Base-by-base conservation (phyloP, 1,284 basidiomycete species). In the Chondrostereum purpureum region DNA sequence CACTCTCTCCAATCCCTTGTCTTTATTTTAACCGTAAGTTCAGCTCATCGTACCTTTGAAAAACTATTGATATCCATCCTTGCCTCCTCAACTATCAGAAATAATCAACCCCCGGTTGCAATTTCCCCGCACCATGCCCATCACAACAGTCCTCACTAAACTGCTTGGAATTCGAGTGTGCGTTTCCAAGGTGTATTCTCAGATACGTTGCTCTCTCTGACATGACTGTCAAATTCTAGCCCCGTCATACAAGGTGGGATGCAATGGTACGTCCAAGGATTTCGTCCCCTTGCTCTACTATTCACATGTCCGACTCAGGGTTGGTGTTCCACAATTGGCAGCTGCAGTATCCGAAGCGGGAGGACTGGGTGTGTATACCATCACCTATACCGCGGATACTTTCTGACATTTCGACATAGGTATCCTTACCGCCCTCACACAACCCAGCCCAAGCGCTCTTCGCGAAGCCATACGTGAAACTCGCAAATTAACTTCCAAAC, bases 301-400 rank as follows among this genome's bases (percentile, higher is more conserved):
- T n/a, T 31, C 8, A 31, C 27, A 39, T 49, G n/a, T 23, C 45
- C 37, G 46, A 31, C 43, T 16, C 51, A 90, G 83, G 88, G 87
- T 92, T 39, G 88, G 88, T 24, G 59, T 82, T 4, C 88, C 90
- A 1, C 58, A 61, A 43, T 75, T 94, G 11, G 87, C 72, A 31
- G 80, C 88, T 11, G 92, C 90, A 0, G 85, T 94, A 3, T 90
- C 87, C 14, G 80, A 92, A 48, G 91, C 88, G 0, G 93, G 93
- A 43, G 49, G 49, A 20, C 22, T 50, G 21, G 49, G 49, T 46
- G 12, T 4, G 39, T 46, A 2, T n/a, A 38, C 10, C 37, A 3
- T 34, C 5, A 2, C 16, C 33, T 34, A 4, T 33, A 33, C n/a
- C 27, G 27, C 11, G n/a, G n/a, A 40, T 39, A 41, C 16, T 45